A percentile compares a stretch with the other conserved stretches of the same genome.
These are phyloP conservation scores for Dacryopinax primogenitus DNA, from an alignment of 768 basidiomycete species.

Conservation along the genomic window DNA sequence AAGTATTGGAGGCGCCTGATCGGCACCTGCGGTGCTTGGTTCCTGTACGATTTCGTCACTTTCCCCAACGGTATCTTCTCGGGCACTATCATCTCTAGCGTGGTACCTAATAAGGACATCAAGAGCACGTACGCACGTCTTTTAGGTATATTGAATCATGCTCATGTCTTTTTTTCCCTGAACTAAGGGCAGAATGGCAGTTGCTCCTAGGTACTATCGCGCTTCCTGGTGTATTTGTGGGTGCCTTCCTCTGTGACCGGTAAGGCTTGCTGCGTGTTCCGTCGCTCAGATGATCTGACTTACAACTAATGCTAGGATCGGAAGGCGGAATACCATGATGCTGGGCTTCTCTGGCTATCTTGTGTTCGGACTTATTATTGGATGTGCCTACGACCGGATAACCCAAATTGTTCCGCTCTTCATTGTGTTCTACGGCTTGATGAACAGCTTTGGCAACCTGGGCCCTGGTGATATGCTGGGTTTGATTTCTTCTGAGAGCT, in stretches of 20 bases:
- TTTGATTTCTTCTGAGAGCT: constrained; percentile 42
- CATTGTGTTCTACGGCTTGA: constrained; percentile 56
- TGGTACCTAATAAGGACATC: constrained; percentile 44
- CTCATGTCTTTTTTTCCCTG: constrained; percentile 25
- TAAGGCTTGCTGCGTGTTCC: background rate
- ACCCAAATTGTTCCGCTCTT: constrained; percentile 51
- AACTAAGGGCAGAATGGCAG: constrained; percentile 50
- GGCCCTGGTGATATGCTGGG: constrained; percentile 63
- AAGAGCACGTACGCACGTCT: background rate
- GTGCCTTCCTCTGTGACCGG: constrained; percentile 27
- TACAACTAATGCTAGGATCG: constrained; percentile 7
- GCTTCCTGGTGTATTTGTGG: constrained; percentile 48
- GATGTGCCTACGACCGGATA: constrained; percentile 48
- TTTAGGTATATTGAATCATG: constrained; percentile 6
- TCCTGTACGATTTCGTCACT: constrained; percentile 60
- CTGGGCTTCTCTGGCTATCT: constrained; percentile 57
- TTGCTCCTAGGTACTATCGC: constrained; percentile 50
- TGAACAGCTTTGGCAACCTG: constrained; percentile 61
- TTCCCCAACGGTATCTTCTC: constrained; percentile 64
- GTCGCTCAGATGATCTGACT: background rate
- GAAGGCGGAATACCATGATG: constrained; percentile 38
- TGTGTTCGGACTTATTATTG: constrained; percentile 49
- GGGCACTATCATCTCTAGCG: constrained; percentile 50
- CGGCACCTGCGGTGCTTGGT: constrained; percentile 66
- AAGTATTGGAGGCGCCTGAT: constrained; percentile 56